A percentile compares a stretch with the other conserved stretches of the same genome.
Conservation (phyloP, 768 basidiomycete genomes). For the Fibroporia radiculosa region DNA sequence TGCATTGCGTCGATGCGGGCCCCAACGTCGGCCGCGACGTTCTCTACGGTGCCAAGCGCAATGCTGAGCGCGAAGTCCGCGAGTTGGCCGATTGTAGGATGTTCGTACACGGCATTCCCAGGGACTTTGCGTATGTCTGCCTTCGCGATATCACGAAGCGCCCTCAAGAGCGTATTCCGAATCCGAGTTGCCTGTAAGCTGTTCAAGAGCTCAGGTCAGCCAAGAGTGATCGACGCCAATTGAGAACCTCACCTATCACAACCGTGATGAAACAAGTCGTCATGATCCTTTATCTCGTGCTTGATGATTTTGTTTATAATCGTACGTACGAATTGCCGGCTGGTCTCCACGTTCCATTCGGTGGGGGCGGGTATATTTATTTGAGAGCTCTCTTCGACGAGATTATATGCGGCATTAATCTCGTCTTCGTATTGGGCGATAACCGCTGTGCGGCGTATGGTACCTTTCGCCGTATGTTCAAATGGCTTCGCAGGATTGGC, state of each 20-base stretch:
- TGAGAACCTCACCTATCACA: constrained; percentile 5
- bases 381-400: constrained; percentile 14
- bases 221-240: too few species aligned
- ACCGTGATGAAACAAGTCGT: constrained; percentile 18
- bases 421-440: constrained; percentile 29
- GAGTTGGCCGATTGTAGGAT: background rate
- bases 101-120: background rate
- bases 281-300: constrained; percentile 21
- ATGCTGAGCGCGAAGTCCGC: constrained; percentile 22
- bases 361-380: constrained; percentile 21
- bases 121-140: constrained; percentile 14
- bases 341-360: constrained; percentile 18
- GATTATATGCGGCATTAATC: constrained; percentile 29
- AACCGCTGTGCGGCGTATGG: constrained; percentile 19
- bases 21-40: constrained; percentile 15
- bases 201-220: background rate
- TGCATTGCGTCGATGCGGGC: constrained; percentile 21
- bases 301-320: constrained; percentile 29
- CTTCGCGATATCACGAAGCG: constrained; percentile 14
- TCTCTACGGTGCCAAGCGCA: constrained; percentile 18
- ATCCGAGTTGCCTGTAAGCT: constrained; percentile 26
- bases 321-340: constrained; percentile 23
- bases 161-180: constrained; percentile 23
- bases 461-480: constrained; percentile 25
- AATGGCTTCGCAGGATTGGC: constrained; percentile 23